Percentiles rank a stretch among this genome's conserved stretches.
These are phyloP conservation scores for Coemansia asiatica DNA, from an alignment of 192 early-diverging fungal species.

Conservation along the genomic window DNA sequence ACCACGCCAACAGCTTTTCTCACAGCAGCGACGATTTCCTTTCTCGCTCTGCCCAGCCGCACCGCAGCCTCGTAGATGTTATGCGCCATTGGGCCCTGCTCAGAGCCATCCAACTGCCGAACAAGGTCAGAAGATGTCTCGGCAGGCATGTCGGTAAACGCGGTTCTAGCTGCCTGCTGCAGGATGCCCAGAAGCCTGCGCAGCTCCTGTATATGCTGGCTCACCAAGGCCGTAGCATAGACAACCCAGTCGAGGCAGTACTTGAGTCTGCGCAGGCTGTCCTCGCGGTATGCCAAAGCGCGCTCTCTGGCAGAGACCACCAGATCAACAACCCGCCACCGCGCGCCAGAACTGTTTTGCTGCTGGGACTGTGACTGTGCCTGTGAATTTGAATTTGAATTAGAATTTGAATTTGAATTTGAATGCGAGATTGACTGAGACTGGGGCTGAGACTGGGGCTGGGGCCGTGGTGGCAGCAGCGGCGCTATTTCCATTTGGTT, in stretches of 20 bases:
- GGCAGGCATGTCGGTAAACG: not conserved
- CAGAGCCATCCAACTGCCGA: not conserved
- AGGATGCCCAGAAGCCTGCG: conserved; percentile 56
- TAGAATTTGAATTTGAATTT: not conserved
- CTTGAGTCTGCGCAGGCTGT: conserved; percentile 80
- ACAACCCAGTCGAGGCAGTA: conserved; percentile 89
- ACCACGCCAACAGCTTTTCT: conserved; percentile 86
- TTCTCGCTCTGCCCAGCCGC: conserved; percentile 60
- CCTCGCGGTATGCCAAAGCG: conserved; percentile 81
- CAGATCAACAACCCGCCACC: conserved; percentile 31
- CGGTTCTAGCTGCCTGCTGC: conserved; percentile 23
- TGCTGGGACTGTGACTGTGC: conserved; percentile 65
- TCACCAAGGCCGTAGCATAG: conserved; percentile 77
- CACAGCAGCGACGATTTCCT: conserved; percentile 83
- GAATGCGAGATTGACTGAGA: no score
- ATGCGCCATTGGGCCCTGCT: not conserved
- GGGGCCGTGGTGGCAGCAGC: conserved; percentile 24
- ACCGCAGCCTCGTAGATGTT: conserved; percentile 42
- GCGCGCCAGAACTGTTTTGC: conserved; percentile 57
- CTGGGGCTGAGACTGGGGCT: conserved; percentile 19
- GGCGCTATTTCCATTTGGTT: not conserved
- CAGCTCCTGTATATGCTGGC: conserved; percentile 65
- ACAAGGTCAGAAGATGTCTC: conserved; percentile 20
- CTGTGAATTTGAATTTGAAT: not conserved
- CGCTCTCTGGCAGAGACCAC: conserved; percentile 50